Evolutionary conservation across 768 basidiomycete genomes (phyloP).

Genomic region (Amanita pseudoporphyria): DNA sequence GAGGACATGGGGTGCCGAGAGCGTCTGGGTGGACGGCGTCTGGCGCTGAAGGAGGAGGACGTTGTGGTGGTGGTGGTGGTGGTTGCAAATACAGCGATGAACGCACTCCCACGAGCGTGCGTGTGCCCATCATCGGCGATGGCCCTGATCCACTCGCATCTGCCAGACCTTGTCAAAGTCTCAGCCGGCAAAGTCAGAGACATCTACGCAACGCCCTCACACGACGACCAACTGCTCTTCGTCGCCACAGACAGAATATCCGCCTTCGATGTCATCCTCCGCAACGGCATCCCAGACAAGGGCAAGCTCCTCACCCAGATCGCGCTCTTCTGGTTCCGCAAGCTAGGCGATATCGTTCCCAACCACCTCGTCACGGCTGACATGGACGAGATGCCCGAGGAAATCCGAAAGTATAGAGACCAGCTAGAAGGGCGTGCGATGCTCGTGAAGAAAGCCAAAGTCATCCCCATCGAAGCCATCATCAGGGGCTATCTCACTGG

Average conservation of each 20-base stretch:
- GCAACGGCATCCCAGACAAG: conserved; percentile 91
- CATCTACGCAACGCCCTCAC: conserved; percentile 75
- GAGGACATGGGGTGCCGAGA: too few species aligned
- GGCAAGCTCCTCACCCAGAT: conserved; percentile 83
- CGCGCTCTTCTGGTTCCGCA: conserved; percentile 93
- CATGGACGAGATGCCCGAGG: conserved; percentile 74
- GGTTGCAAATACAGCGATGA: too few species aligned
- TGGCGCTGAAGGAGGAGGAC: too few species aligned
- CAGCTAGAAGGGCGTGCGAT: conserved; percentile 81
- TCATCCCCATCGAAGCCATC: conserved; percentile 90
- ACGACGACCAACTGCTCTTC: conserved; percentile 71
- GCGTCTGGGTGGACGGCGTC: too few species aligned
- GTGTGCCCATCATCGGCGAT: not conserved
- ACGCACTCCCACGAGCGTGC: not conserved
- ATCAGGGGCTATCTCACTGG: conserved; percentile 97
- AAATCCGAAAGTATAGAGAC: conserved; percentile 61
- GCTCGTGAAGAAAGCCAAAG: conserved; percentile 83
- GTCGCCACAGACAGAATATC: conserved; percentile 95
- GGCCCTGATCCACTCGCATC: conserved; percentile 44
- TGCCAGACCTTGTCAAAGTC: conserved; percentile 56
- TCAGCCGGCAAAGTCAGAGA: conserved; percentile 96
- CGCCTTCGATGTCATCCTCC: conserved; percentile 92
- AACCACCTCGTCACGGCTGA: conserved; percentile 82
- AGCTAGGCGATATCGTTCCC: conserved; percentile 68
- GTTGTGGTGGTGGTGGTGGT: not conserved